Conservation (phyloP, 1,284 basidiomycete genomes). For the Puccinia horiana region DNA sequence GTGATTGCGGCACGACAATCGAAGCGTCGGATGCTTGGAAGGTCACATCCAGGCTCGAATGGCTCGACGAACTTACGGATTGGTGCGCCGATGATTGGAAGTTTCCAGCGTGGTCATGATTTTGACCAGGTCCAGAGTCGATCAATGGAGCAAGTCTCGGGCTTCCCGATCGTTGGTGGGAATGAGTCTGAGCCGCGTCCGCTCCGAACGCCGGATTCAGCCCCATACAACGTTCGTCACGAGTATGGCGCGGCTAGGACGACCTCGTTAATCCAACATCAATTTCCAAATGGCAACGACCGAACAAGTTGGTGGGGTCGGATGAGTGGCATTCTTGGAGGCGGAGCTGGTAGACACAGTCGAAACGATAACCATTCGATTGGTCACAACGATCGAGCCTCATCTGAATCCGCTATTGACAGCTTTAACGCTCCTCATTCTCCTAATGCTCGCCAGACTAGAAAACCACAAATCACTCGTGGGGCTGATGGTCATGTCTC, state of each 20-base stretch:
- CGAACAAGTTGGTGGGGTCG: slow-evolving; percentile 15
- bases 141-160: not conserved
- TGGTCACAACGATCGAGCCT: not conserved
- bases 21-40: not conserved
- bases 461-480: slow-evolving; percentile 21
- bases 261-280: not conserved
- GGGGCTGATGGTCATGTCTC: slow-evolving; percentile 36
- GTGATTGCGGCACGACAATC: slow-evolving; percentile 24
- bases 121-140: not conserved
- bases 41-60: not conserved
- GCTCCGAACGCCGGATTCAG: not conserved
- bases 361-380: not conserved
- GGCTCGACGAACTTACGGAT: not conserved
- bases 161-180: not conserved
- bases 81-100: slow-evolving; percentile 20
- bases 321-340: slow-evolving; percentile 1
- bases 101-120: slow-evolving; percentile 21
- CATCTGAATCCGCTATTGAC: not conserved
- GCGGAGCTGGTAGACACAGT: not conserved
- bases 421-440: not conserved
- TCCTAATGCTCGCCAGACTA: not conserved
- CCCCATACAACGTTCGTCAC: not conserved
- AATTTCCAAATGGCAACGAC: not conserved
- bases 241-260: slow-evolving; percentile 33
- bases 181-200: not conserved